Evolutionary conservation across 2,329 filamentous ascomycete genomes (phyloP).

Genomic region (Sclerotinia trifoliorum): DNA sequence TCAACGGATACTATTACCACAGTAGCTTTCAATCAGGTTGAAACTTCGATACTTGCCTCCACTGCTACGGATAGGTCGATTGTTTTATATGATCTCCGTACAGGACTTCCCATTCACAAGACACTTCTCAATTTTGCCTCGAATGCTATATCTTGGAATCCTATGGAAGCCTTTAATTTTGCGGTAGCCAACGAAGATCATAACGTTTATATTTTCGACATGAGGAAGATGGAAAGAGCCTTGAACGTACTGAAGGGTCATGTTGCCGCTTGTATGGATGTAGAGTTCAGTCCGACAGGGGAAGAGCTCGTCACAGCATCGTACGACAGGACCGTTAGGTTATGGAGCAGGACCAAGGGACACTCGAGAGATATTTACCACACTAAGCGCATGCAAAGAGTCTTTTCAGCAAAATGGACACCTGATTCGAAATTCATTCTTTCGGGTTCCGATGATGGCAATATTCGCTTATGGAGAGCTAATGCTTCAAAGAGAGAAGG

Average conservation of each 20-base stretch:
- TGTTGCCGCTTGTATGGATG: slow-evolving; percentile 89
- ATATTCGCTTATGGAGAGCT: slow-evolving; percentile 84
- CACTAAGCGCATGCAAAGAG: slow-evolving; percentile 96
- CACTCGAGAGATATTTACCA: slow-evolving; percentile 93
- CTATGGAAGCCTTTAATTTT: slow-evolving; percentile 95
- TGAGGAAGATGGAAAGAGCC: slow-evolving; percentile 83
- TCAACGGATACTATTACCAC: slow-evolving; percentile 86
- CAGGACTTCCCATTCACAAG: slow-evolving; percentile 77
- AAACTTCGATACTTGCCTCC: slow-evolving; percentile 86
- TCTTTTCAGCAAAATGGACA: slow-evolving; percentile 81
- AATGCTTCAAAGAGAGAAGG: slow-evolving; percentile 81
- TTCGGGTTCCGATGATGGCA: slow-evolving; percentile 90
- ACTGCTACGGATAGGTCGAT: slow-evolving; percentile 82
- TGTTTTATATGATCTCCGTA: slow-evolving; percentile 89
- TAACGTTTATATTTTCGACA: slow-evolving; percentile 69
- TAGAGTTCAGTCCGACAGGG: slow-evolving; percentile 92
- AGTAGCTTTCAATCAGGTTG: slow-evolving; percentile 87
- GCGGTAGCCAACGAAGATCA: slow-evolving; percentile 89
- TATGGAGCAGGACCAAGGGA: slow-evolving; percentile 78
- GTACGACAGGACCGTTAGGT: slow-evolving; percentile 82
- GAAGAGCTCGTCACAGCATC: slow-evolving; percentile 88
- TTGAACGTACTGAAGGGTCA: slow-evolving; percentile 89
- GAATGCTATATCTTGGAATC: slow-evolving; percentile 88
- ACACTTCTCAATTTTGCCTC: slow-evolving; percentile 77
- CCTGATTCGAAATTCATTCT: slow-evolving; percentile 88